These are phyloP conservation scores for Allomyces macrogynus DNA, from an alignment of 192 early-diverging fungal genomes.

Conservation along the genomic window DNA sequence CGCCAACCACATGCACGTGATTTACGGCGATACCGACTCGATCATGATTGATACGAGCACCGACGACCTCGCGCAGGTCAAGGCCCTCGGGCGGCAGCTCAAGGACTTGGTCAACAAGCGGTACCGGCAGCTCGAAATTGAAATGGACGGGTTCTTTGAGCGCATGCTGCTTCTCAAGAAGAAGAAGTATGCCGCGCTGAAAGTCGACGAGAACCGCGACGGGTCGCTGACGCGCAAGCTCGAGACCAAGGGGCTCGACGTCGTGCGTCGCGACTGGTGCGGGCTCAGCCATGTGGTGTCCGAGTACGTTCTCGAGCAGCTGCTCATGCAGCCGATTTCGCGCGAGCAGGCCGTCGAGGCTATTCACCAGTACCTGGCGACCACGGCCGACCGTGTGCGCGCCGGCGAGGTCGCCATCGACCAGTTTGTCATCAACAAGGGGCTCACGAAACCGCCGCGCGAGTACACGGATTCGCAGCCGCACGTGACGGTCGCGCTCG, in stretches of 20 bases:
- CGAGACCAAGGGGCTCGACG: constrained; percentile 72
- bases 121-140: constrained; percentile 88
- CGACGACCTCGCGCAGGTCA: constrained; percentile 43
- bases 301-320: constrained; percentile 41
- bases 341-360: constrained; percentile 49
- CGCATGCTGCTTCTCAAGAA: constrained; percentile 84
- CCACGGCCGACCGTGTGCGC: constrained; percentile 49
- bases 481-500: constrained; percentile 84
- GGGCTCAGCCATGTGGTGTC: constrained; percentile 78
- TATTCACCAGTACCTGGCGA: constrained; percentile 54
- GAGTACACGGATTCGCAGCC: constrained; percentile 80
- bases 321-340: constrained; percentile 16
- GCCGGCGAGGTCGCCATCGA: constrained; percentile 46
- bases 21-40: constrained; percentile 99
- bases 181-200: constrained; percentile 90
- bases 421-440: constrained; percentile 83
- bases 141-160: constrained; percentile 83
- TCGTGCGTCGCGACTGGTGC: constrained; percentile 96
- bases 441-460: constrained; percentile 76
- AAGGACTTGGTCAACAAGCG: constrained; percentile 71
- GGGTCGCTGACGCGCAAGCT: constrained; percentile 3
- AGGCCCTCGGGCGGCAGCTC: constrained; percentile 59
- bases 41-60: constrained; percentile 91
- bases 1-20: constrained; percentile 64
- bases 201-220: constrained; percentile 32